Evolutionary conservation across 2,329 filamentous ascomycete species (phyloP), one percentile per base, ranked within the genome.

Genomic region (Apiospora malaysiana): DNA sequence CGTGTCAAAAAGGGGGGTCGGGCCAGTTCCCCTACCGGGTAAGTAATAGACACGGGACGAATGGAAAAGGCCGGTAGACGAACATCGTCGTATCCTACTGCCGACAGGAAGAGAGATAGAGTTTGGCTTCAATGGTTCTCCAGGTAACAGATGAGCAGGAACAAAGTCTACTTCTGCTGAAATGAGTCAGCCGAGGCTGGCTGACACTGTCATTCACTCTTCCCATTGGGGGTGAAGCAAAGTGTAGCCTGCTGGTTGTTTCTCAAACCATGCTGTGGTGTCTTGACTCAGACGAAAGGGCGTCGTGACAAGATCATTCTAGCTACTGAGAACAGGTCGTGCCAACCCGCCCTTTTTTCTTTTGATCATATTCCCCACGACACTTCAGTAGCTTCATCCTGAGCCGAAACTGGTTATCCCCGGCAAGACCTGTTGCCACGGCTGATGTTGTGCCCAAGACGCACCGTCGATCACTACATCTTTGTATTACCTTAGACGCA

Each of bases 1-100:
- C 56, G 32, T 63, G 56, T 63, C 56, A 37, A 63, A 63, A 63
- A 59, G 27, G 56, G 56, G 56, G 56, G 56, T 12, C 18, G 21
- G 56, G 32, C 10, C 56, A 23, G 56, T 40, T 40, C 9, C 9
- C 32, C 32, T 14, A 40, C 56, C 56, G 56, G 56, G 32, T 40
- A 40, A 14, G 32, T n/a, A 23, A 5, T n/a, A 40, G 56, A 59
- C 56, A 63, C 56, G 56, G 56, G 18, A 63, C 56, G 56, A 63
- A 5, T 7, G 18, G 32, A 5, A 9, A 21, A 21, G 56, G 8
- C 56, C 32, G 40, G 56, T 21, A 63, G 56, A 23, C 56, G 32
- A n/a, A 32, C 6, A 32, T 32, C 32, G 32, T 32, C 32, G 32
- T 32, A 32, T 32, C 32, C 32, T 6, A 32, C 32, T 32, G 32